phyloP scores from a whole-genome alignment of 441 rosid genomes.

The Populus hybrid region DNA sequence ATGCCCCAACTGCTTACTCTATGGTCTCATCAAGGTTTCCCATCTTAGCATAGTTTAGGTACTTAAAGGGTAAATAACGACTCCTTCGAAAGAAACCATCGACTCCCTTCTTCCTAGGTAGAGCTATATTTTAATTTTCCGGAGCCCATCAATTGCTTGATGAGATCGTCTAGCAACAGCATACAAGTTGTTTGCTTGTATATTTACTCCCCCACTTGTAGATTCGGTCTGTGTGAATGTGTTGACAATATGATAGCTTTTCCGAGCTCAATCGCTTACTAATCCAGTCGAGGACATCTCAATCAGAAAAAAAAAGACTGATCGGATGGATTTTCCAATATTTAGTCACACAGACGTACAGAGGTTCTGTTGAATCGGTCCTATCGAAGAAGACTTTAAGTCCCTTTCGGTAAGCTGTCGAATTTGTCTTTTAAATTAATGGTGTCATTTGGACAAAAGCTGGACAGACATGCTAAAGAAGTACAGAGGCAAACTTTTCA shows the following conservation, averaged over 20 bases:
- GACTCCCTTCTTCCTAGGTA: not conserved
- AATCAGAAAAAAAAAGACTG: not conserved
- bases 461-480: not conserved
- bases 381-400: no score
- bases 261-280: not conserved
- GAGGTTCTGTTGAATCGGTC: not conserved
- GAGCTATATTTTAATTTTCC: not conserved
- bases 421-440: not conserved
- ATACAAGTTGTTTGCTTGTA: not conserved
- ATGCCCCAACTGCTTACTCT: not conserved
- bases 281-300: not conserved
- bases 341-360: not conserved
- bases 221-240: not conserved
- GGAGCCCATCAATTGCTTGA: not conserved
- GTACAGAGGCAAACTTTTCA: not conserved
- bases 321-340: not conserved
- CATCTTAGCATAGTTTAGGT: not conserved
- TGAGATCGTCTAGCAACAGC: not conserved
- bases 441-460: no score
- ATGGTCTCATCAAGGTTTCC: not conserved
- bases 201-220: not conserved
- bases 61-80: not conserved
- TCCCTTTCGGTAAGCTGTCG: not conserved
- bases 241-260: not conserved
- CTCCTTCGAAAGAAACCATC: not conserved